Evolutionary conservation across 805 yeast species (phyloP), one percentile per base, ranked within the genome.

Genomic region (Peterozyma toletana): DNA sequence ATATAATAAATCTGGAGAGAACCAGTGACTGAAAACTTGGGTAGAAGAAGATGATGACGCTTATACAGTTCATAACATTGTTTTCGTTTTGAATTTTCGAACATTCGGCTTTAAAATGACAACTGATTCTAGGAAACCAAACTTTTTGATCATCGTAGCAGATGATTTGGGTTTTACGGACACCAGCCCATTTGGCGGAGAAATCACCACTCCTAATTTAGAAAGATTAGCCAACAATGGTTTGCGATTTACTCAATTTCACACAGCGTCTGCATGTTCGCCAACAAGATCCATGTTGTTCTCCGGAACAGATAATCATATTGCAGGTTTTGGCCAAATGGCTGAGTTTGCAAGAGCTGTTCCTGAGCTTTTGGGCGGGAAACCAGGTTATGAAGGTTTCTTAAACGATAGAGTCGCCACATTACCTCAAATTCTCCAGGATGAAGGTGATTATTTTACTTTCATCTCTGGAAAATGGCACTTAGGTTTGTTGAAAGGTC

Each of bases 81-180:
- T n/a, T n/a, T n/a, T n/a, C n/a, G n/a, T n/a, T n/a, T n/a, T n/a
- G n/a, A n/a, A n/a, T n/a, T n/a, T n/a, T n/a, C n/a, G n/a, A n/a
- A n/a, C n/a, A n/a, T n/a, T n/a, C n/a, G n/a, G n/a, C n/a, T n/a
- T 21, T 5, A 21, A 21, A 21, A 41, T 29, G 44, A 38, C 39
- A 16, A 17, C 34, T 17, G 29, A 35, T 16, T 33, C 11, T 15
- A 59, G 57, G 37, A 50, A 52, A 39, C 81, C 82, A 10, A 78
- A 77, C 52, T 71, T 77, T 48, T 52, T 78, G 2, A 57, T 78
- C 38, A 74, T 78, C 38, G 78, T 78, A 5, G 83, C 83, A 3
- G 83, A 78, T 56, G 83, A 78, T 52, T 61, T 78, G 17, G 83
- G 83, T 4, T 78, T 73, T 58, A 77, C 82, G 2, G 83, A 77